Percentiles rank a stretch among this genome's conserved stretches.
phyloP scores from a whole-genome alignment of 129 eudicot genomes.

The Escallonia herrerae region DNA sequence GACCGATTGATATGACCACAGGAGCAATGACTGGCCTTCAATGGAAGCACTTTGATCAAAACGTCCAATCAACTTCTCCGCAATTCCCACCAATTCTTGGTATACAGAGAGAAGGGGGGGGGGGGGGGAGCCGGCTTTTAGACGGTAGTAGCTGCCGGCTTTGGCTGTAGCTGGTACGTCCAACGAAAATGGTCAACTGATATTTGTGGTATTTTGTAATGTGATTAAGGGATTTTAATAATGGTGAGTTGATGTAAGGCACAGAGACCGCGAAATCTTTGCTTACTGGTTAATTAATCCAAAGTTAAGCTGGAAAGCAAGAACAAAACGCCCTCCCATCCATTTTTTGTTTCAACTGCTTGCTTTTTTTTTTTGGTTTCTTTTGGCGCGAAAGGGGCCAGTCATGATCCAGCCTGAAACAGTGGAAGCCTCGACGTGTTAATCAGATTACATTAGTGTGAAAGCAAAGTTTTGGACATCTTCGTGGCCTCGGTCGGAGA shows the following conservation, averaged over 20 bases:
- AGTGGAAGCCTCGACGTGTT: background rate
- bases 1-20: too few relatives aligned
- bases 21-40: background rate
- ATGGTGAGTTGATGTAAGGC: too few relatives aligned
- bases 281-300: too few relatives aligned
- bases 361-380: background rate
- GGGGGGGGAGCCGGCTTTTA: conserved; percentile 1
- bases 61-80: too few relatives aligned
- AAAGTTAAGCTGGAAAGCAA: too few relatives aligned
- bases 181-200: conserved; percentile 13
- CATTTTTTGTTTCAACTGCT: background rate
- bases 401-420: conserved; percentile 19
- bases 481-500: too few relatives aligned
- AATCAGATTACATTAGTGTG: too few relatives aligned
- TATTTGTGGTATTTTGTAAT: background rate
- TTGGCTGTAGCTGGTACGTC: conserved; percentile 4
- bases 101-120: background rate
- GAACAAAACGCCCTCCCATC: background rate
- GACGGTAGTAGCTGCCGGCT: conserved; percentile 28
- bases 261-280: too few relatives aligned
- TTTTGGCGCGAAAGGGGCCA: conserved; percentile 22
- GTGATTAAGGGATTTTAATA: too few relatives aligned
- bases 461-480: too few relatives aligned
- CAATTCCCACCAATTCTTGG: too few relatives aligned
- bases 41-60: too few relatives aligned